Evolutionary conservation across 1,139 yeast genomes (phyloP).

Genomic region (Pichia terricola): DNA sequence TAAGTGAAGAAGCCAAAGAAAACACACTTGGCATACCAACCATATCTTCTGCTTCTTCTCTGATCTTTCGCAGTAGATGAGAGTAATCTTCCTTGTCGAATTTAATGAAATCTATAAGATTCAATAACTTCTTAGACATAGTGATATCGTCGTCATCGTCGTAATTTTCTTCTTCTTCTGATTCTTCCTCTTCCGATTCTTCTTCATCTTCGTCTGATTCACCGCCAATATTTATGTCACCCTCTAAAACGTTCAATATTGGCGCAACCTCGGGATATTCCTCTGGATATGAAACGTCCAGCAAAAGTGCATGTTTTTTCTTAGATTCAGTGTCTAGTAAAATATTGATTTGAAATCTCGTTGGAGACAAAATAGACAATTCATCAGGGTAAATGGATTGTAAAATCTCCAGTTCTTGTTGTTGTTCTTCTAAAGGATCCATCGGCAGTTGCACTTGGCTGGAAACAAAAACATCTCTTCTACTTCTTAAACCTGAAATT

Average conservation of each 20-base stretch:
- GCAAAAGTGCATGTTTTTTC: conserved; percentile 39
- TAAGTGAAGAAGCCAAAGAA: conserved; percentile 63
- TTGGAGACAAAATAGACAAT: conserved; percentile 35
- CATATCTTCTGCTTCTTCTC: conserved; percentile 63
- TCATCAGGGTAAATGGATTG: conserved; percentile 93
- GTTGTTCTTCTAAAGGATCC: conserved; percentile 70
- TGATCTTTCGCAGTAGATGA: conserved; percentile 32
- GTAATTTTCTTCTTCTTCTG: conserved; percentile 30
- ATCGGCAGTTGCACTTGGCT: too few relatives aligned
- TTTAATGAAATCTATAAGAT: conserved; percentile 47
- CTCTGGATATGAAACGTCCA: conserved; percentile 59
- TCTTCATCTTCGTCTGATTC: conserved; percentile 28
- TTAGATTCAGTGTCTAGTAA: conserved; percentile 52
- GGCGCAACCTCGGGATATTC: conserved; percentile 68
- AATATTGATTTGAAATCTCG: conserved; percentile 38
- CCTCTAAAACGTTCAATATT: conserved; percentile 30
- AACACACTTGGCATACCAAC: conserved; percentile 85
- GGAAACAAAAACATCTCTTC: too few relatives aligned
- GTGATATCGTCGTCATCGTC: conserved; percentile 37
- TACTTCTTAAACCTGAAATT: too few relatives aligned
- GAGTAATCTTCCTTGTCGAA: conserved; percentile 40
- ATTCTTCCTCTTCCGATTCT: conserved; percentile 27
- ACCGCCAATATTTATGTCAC: conserved; percentile 20
- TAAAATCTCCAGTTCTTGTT: conserved; percentile 72
- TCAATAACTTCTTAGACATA: conserved; percentile 36